A percentile compares a stretch with the other conserved stretches of the same genome.
phyloP scores from a whole-genome alignment of 495 filamentous ascomycete species.

The Parathielavia appendiculata region DNA sequence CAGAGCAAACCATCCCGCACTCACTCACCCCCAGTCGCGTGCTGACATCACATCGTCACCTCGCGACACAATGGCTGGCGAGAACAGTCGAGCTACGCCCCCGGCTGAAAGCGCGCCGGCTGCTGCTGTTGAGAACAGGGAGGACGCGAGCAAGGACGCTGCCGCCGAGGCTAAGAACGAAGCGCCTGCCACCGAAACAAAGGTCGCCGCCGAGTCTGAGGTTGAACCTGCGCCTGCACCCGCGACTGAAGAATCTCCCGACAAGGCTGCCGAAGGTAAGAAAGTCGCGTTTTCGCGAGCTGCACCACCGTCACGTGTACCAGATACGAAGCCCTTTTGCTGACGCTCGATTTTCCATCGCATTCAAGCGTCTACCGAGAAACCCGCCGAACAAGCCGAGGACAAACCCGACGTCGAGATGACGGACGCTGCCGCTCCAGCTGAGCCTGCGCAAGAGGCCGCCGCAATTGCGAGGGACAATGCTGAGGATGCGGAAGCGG shows the following conservation, averaged over 20 bases:
- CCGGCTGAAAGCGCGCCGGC: slow-evolving; percentile 18
- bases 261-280: slow-evolving; percentile 23
- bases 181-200: slow-evolving; percentile 22
- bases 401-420: slow-evolving; percentile 38
- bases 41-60: slow-evolving; percentile 30
- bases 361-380: slow-evolving; percentile 20
- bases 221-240: slow-evolving; percentile 20
- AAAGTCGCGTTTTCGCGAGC: neutral
- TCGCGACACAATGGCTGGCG: slow-evolving; percentile 24
- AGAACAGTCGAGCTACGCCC: slow-evolving; percentile 16
- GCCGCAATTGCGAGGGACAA: slow-evolving; percentile 15
- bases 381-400: slow-evolving; percentile 26
- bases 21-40: slow-evolving; percentile 7
- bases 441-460: slow-evolving; percentile 26
- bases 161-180: slow-evolving; percentile 7
- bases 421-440: slow-evolving; percentile 30
- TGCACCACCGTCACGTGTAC: neutral
- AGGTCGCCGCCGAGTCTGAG: slow-evolving; percentile 20
- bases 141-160: slow-evolving; percentile 19
- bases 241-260: slow-evolving; percentile 18
- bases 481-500: slow-evolving; percentile 13
- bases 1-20: slow-evolving; percentile 15
- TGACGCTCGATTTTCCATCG: slow-evolving; percentile 10
- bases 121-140: slow-evolving; percentile 14
- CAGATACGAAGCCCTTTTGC: slow-evolving; percentile 7